Evolutionary conservation across 176 grass and related monocot genomes (phyloP), one percentile per base, ranked within the genome.

Genomic region (Musa itinerans): DNA sequence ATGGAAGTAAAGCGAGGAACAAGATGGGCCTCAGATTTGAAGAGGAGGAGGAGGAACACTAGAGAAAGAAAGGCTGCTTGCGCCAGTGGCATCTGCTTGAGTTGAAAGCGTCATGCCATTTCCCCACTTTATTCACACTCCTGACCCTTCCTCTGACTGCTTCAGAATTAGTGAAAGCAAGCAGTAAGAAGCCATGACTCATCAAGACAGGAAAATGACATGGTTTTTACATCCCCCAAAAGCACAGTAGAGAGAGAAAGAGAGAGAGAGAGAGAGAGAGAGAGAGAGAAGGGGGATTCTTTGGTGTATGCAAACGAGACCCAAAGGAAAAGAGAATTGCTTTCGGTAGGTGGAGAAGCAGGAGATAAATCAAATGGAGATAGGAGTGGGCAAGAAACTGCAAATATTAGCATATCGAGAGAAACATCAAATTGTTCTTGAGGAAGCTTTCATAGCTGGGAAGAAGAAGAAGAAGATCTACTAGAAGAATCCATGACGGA

Each of bases 41-140:
- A 27, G 17, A 52, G 68, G 49, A 27, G 68, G 49, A 27, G 7
- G n/a, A 50, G n/a, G 14, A 16, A 43, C 34, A 43, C 34, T 4
- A 43, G 4, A 73, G 71, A 25, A 25, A 11, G 10, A 52, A 55
- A 74, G 52, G 12, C 53, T 48, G 71, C 21, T 54, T 54, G 20
- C 54, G 71, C 51, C 43, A 53, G 22, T 19, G 54, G 50, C 20
- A 56, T 34, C 27, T 16, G 11, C 25, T 74, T 58, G 52, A 74
- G 52, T 55, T 29, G 71, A 74, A 74, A 2, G 71, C 71, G 52
- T 54, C 52, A 73, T 74, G 72, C 72, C 52, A 73, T 73, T 73
- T 54, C 50, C 24, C 24, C 11, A 70, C 68, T 51, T 70, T 70
- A 70, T 34, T 74, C 53, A 58, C 52, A 3, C 72, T 19, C 17